Evolutionary conservation across 352 stramenopile genomes (phyloP), one percentile per base, ranked within the genome.

Genomic region (Phytophthora chlamydospora): DNA sequence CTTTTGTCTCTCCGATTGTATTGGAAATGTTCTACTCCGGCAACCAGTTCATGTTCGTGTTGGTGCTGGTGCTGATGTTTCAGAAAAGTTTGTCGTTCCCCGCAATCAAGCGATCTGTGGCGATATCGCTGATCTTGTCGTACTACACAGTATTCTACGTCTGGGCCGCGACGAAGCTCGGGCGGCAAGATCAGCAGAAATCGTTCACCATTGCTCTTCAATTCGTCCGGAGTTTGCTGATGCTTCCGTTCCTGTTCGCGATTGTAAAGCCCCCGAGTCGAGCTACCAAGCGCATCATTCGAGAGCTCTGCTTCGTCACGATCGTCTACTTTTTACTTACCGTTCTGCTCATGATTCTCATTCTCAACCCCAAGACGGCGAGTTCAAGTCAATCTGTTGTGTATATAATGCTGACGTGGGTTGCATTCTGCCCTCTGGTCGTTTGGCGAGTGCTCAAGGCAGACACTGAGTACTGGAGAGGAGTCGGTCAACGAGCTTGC

Each of bases 381-480:
- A 12, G 14, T 7, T 36, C 27, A 1, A 64, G 46, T 10, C 32
- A 53, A 4, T 60, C 56, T 3, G 50, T 66, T 5, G n/a, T 72
- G 4, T 72, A 73, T 38, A 29, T 17, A 7, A 43, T 64, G 10
- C 43, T 73, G 0, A 43, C 42, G 6, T 83, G 58, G 44, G 21
- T 71, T 7, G 44, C 71, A 11, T 48, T 82, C 5, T 66, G 44
- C 10, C 75, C 77, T 2, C 27, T 84, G 6, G 45, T 84, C 33
- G 52, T 81, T 14, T 86, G 76, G 74, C 62, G 72, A 11, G 62
- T 86, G 4, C 50, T 86, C 5, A 75, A 62, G 21, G 71, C 73
- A 14, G 74, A 86, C 48, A 83, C 76, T 6, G 54, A 63, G 21
- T 78, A 86, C 45, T 86, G 76, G 76, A 42, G 76, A 31, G 76